Percentiles rank a stretch among this genome's conserved stretches.
phyloP scores from a whole-genome alignment of 805 yeast species.

The Ogataea henricii region DNA sequence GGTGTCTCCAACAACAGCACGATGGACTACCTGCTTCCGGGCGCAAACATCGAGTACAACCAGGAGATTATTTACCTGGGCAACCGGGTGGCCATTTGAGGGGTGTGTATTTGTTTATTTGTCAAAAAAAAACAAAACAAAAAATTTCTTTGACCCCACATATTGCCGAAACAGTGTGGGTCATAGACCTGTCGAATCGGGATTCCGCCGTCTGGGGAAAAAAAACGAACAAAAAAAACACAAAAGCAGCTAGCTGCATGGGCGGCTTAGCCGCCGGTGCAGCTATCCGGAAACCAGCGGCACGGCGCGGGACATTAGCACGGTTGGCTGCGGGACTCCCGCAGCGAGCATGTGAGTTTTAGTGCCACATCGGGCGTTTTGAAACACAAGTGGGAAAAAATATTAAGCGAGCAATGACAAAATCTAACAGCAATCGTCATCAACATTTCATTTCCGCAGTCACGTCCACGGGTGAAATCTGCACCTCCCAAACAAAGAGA shows the following conservation, averaged over 20 bases:
- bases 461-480: background rate
- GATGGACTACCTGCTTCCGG: slow-evolving; percentile 23
- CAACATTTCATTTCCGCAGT: background rate
- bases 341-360: slow-evolving; percentile 1
- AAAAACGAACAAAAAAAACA: too few species aligned
- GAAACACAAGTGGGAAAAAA: background rate
- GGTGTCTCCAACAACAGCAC: slow-evolving; percentile 21
- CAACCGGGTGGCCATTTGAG: slow-evolving; percentile 16
- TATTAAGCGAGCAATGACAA: background rate
- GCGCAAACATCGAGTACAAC: slow-evolving; percentile 11
- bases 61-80: slow-evolving; percentile 29
- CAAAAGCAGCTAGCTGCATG: too few species aligned
- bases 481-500: background rate
- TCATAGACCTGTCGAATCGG: background rate
- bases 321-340: background rate
- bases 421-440: slow-evolving; percentile 2
- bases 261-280: slow-evolving; percentile 3
- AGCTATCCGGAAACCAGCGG: background rate
- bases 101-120: background rate
- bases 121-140: background rate
- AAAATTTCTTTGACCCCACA: background rate
- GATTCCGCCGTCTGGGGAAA: background rate
- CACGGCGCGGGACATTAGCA: background rate
- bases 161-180: slow-evolving; percentile 1
- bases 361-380: slow-evolving; percentile 1